phyloP scores from a whole-genome alignment of 495 filamentous ascomycete genomes.

The Hyaloscypha hepaticicola region DNA sequence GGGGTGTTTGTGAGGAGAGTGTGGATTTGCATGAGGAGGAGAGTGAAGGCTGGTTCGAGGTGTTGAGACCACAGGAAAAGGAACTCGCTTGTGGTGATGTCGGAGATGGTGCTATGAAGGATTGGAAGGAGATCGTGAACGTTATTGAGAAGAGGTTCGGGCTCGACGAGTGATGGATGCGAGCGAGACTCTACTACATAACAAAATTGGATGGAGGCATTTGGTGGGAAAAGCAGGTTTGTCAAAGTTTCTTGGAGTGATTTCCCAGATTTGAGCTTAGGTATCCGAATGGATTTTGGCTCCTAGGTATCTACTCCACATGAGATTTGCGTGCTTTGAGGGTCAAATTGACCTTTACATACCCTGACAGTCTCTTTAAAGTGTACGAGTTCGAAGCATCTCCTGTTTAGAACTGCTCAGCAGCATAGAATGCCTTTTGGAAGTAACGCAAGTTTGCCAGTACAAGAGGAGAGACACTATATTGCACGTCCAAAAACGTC shows the following conservation, averaged over 20 bases:
- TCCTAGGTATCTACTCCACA: neutral
- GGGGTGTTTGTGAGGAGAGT: constrained; percentile 48
- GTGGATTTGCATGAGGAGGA: neutral
- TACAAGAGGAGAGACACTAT: too few species aligned
- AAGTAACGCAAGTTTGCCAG: too few species aligned
- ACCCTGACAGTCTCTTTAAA: too few species aligned
- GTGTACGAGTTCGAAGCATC: too few species aligned
- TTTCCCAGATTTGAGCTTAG: neutral
- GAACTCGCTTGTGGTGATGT: constrained; percentile 79
- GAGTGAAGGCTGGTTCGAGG: constrained; percentile 67
- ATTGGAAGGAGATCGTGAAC: constrained; percentile 70
- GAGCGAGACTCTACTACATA: neutral
- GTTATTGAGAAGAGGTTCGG: constrained; percentile 47
- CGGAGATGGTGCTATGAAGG: constrained; percentile 73
- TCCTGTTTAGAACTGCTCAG: too few species aligned
- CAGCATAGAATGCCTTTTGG: too few species aligned
- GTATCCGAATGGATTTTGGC: too few species aligned
- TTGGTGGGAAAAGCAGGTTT: neutral
- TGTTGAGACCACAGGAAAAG: constrained; percentile 69
- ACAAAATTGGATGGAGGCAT: neutral
- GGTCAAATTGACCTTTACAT: neutral
- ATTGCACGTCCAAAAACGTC: too few species aligned
- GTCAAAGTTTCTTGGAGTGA: neutral
- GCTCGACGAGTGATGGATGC: neutral
- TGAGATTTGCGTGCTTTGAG: neutral